These are phyloP conservation scores for Populus euphratica DNA, from an alignment of 345 rosid genomes.

Conservation along the genomic window DNA sequence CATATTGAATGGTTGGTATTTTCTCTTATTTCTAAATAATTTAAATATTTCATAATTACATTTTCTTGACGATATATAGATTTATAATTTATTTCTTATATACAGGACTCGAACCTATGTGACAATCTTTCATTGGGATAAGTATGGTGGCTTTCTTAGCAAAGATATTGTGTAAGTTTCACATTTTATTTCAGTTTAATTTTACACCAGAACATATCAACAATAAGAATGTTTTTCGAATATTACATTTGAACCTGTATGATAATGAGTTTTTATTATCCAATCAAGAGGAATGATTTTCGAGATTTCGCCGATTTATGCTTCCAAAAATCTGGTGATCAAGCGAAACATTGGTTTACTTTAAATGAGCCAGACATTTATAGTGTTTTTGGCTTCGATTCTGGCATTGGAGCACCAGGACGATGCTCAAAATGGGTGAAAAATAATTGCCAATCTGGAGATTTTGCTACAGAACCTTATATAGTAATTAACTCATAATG, in stretches of 20 bases:
- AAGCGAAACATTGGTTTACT: constrained; percentile 6
- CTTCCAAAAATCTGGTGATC: neutral
- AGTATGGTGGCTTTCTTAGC: constrained; percentile 3
- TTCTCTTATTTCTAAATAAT: too few species aligned
- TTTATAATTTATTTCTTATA: neutral
- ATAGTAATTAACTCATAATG: constrained; percentile 17
- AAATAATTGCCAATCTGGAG: constrained; percentile 21
- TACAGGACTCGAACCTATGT: constrained; percentile 6
- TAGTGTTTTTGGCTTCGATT: constrained; percentile 21
- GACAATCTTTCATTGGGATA: constrained; percentile 7
- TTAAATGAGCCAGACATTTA: constrained; percentile 6
- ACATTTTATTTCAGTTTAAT: too few species aligned
- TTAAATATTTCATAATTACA: too few species aligned
- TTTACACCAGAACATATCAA: too few species aligned
- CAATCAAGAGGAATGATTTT: neutral
- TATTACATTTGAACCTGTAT: neutral
- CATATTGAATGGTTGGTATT: neutral
- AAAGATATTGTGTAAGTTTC: neutral
- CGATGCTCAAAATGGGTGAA: constrained; percentile 35
- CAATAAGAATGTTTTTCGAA: too few species aligned
- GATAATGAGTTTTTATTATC: neutral
- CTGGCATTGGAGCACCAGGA: constrained; percentile 33
- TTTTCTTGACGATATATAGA: too few species aligned
- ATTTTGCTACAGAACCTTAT: constrained; percentile 31
- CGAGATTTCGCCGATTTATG: constrained; percentile 1